Evolutionary conservation across 306 rosid genomes (phyloP), one percentile per base, ranked within the genome.

Genomic region (Pueraria montana): DNA sequence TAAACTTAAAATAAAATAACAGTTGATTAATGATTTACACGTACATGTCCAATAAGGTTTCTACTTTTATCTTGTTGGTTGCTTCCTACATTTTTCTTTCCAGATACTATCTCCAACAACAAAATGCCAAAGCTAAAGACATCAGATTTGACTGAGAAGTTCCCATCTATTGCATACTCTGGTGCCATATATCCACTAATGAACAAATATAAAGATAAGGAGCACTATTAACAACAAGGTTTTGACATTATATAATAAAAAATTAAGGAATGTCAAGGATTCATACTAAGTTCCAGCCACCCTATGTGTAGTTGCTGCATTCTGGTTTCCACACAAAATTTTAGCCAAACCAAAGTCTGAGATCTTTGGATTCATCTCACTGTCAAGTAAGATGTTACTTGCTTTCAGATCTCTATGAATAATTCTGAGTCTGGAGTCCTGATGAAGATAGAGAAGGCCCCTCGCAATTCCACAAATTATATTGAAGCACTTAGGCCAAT

Each of bases 341-440:
- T 80, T 88, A 34, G 89, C 91, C 74, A 90, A 66, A 8, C 94
- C 91, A 72, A 90, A 90, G 70, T 90, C 89, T 12, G 91, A 90
- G 17, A 90, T 90, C 42, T 90, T 90, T 0, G 93, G 90, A 45
- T 77, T 86, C 88, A 88, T 74, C 8, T 88, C 91, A 7, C 63
- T 34, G 74, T 90, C 93, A 72, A 90, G 90, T 43, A 90, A 82
- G 4, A 90, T 77, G 21, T 90, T 87, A 77, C 89, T 86, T 27
- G 91, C 79, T 81, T 88, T 90, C 8, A 87, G 86, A 63, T 90
- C 93, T 86, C 91, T 87, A 23, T 89, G 88, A 30, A 89, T 72
- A 9, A 87, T 86, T 45, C 87, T 86, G 8, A 88, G 30, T 72
- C 86, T 86, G 0, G 91, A 86, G 59, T 88, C 90, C 4, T 87